Conservation (phyloP, 257 asterid species). For the Fraxinus cuspidata region DNA sequence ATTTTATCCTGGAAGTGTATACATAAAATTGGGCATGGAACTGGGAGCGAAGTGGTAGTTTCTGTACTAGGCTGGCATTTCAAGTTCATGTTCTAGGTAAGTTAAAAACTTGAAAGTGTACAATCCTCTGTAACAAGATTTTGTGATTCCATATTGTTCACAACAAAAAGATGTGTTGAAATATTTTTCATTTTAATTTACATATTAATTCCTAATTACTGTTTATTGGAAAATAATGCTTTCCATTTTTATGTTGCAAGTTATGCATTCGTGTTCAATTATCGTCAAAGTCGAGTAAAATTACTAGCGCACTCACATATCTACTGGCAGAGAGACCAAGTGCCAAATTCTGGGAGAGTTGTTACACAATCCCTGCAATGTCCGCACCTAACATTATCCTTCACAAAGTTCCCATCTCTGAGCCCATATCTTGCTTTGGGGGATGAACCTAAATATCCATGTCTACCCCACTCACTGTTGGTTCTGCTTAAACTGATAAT, state of each 20-base stretch:
- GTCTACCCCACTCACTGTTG: background rate
- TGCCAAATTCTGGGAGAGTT: conserved; percentile 1
- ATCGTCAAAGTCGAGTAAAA: no score
- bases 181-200: background rate
- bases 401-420: conserved; percentile 22
- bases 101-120: background rate
- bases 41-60: conserved; percentile 18
- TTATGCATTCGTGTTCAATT: no score
- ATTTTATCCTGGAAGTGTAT: conserved; percentile 30
- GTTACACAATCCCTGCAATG: conserved; percentile 11
- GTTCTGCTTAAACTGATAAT: background rate
- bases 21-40: conserved; percentile 28
- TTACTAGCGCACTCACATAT: no score
- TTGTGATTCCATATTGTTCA: conserved; percentile 1
- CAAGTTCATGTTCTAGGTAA: conserved; percentile 15
- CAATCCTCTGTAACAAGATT: background rate
- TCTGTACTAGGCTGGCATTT: background rate
- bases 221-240: background rate
- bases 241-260: no score
- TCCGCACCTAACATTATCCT: conserved; percentile 29
- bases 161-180: background rate
- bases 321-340: background rate
- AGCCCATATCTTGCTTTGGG: conserved; percentile 39
- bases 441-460: conserved; percentile 29
- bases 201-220: background rate